These are phyloP conservation scores for Sporothrix euskadiensis DNA, from an alignment of 2,329 filamentous ascomycete species.

Conservation along the genomic window DNA sequence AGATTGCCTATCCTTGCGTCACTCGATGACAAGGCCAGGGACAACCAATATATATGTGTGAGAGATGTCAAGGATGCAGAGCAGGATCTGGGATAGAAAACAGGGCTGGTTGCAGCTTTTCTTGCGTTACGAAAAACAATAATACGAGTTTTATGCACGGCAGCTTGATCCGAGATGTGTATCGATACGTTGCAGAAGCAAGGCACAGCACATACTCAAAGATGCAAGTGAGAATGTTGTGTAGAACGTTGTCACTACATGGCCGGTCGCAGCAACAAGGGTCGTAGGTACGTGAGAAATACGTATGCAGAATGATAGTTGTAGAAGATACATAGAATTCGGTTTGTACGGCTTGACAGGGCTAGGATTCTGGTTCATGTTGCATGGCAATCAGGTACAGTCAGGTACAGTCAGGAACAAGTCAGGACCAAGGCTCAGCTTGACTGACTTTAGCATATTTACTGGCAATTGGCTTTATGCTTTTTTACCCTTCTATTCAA, in stretches of 20 bases:
- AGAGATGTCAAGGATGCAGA: neutral
- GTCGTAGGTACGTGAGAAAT: neutral
- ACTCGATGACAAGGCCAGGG: slow-evolving; percentile 3
- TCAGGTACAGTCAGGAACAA: neutral
- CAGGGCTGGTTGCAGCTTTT: neutral
- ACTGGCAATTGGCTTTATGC: neutral
- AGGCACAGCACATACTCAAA: neutral
- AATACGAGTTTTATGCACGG: neutral
- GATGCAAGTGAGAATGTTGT: neutral
- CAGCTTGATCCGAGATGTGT: neutral
- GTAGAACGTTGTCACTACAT: neutral
- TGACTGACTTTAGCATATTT: neutral
- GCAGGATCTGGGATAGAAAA: neutral
- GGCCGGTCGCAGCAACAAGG: neutral
- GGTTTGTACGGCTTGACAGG: neutral
- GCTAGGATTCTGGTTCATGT: neutral
- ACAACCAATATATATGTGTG: neutral
- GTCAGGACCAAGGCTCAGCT: slow-evolving; percentile 2
- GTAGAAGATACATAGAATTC: neutral
- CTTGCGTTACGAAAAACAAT: neutral
- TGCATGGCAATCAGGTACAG: neutral
- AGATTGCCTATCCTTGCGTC: slow-evolving; percentile 3
- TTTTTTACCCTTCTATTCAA: neutral
- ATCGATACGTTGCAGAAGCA: slow-evolving; percentile 12
- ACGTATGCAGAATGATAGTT: neutral